These are phyloP conservation scores for Evernia prunastri DNA, from an alignment of 495 filamentous ascomycete genomes.

Conservation along the genomic window DNA sequence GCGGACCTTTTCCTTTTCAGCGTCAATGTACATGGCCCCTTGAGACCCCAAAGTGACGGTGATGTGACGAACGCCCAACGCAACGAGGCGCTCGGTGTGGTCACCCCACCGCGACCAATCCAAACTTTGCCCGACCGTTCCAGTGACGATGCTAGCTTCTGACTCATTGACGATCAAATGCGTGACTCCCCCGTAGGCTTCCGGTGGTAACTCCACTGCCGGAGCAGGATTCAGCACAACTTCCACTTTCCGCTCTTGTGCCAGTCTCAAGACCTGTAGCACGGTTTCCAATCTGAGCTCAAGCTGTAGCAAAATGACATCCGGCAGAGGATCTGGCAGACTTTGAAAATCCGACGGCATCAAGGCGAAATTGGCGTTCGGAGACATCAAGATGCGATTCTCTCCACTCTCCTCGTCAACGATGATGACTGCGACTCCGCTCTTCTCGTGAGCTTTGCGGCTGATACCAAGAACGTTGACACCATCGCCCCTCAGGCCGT, in stretches of 20 bases:
- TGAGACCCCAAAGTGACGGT: conserved; percentile 77
- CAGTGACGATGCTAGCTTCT: conserved; percentile 67
- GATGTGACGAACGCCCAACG: conserved; percentile 63
- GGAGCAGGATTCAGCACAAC: conserved; percentile 84
- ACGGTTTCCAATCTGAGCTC: conserved; percentile 75
- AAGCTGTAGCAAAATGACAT: conserved; percentile 77
- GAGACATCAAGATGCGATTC: conserved; percentile 78
- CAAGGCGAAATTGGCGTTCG: conserved; percentile 66
- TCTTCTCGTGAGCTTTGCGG: conserved; percentile 47
- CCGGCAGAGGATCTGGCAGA: conserved; percentile 41
- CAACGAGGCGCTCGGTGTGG: conserved; percentile 50
- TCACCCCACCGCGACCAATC: conserved; percentile 37
- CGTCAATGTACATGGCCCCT: conserved; percentile 55
- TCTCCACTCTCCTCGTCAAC: conserved; percentile 74
- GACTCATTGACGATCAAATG: conserved; percentile 89
- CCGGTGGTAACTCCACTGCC: conserved; percentile 60
- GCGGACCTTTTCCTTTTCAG: conserved; percentile 38
- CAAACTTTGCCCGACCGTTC: conserved; percentile 37
- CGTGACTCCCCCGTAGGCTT: conserved; percentile 60
- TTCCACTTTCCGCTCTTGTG: conserved; percentile 42
- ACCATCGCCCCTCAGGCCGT: conserved; percentile 47
- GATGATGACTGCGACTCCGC: conserved; percentile 76
- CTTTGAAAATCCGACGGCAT: conserved; percentile 38
- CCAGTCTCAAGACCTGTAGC: conserved; percentile 53
- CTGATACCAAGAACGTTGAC: conserved; percentile 54